A percentile compares a stretch with the other conserved stretches of the same genome.
phyloP scores from a whole-genome alignment of 192 early-diverging fungal genomes.

The Coemansia reversa region DNA sequence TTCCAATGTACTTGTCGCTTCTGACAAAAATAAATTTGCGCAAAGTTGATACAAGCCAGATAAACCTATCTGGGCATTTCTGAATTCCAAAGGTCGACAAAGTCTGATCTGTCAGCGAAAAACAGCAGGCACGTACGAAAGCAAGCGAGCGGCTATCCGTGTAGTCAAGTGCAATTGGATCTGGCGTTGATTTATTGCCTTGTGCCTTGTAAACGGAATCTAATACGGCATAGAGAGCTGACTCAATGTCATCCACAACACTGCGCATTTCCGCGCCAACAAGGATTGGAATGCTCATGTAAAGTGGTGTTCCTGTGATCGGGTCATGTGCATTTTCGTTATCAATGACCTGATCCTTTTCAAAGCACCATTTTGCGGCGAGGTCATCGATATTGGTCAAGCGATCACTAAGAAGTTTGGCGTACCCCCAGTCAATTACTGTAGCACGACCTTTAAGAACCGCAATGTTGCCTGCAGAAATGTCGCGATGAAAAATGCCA shows the following conservation, averaged over 20 bases:
- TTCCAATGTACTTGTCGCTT: too few relatives aligned
- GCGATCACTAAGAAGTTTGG: neutral
- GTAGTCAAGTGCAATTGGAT: too few relatives aligned
- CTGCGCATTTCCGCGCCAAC: neutral
- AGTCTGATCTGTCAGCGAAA: too few relatives aligned
- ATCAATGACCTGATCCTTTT: neutral
- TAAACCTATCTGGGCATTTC: too few relatives aligned
- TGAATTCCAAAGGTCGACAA: too few relatives aligned
- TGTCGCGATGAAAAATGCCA: conserved; percentile 1
- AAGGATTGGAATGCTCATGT: conserved; percentile 11
- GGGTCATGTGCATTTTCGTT: neutral
- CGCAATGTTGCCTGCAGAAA: conserved; percentile 20
- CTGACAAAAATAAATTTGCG: too few relatives aligned
- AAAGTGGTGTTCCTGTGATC: conserved; percentile 3
- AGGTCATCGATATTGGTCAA: too few relatives aligned
- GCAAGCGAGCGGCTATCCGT: too few relatives aligned
- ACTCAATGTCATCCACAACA: conserved; percentile 17
- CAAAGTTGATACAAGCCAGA: too few relatives aligned
- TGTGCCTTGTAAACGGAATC: too few relatives aligned
- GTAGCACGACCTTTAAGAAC: neutral
- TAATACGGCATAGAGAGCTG: neutral
- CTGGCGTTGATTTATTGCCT: too few relatives aligned
- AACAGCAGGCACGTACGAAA: too few relatives aligned
- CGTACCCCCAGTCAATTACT: conserved; percentile 24
- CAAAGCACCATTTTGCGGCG: neutral